phyloP scores from a whole-genome alignment of 495 filamentous ascomycete species.

The Penicillium ochrochloron region DNA sequence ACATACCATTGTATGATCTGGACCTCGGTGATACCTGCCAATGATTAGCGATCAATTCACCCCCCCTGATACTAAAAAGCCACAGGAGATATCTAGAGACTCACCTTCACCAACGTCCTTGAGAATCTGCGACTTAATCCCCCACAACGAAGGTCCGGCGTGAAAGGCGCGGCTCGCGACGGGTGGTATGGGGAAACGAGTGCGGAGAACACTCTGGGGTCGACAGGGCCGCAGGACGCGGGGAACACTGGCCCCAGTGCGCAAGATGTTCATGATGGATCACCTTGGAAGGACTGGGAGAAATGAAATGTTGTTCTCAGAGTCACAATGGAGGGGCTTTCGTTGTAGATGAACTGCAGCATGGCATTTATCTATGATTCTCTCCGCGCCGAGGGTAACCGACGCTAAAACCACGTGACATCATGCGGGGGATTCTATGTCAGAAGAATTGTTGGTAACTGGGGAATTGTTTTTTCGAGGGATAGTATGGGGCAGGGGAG shows the following conservation, averaged over 20 bases:
- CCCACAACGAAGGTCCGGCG: conserved; percentile 56
- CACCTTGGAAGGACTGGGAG: neutral
- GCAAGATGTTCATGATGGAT: conserved; percentile 43
- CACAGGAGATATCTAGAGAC: conserved; percentile 11
- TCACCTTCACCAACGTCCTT: conserved; percentile 97
- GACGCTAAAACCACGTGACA: conserved; percentile 42
- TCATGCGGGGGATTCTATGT: conserved; percentile 16
- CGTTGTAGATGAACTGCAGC: conserved; percentile 11
- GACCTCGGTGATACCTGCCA: conserved; percentile 89
- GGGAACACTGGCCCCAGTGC: conserved; percentile 34
- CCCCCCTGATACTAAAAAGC: neutral
- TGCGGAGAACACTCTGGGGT: conserved; percentile 38
- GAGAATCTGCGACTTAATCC: conserved; percentile 83
- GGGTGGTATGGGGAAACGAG: conserved; percentile 29
- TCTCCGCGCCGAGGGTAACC: conserved; percentile 49
- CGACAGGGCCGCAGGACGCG: conserved; percentile 33
- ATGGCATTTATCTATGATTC: conserved; percentile 29
- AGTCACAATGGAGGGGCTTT: conserved; percentile 2
- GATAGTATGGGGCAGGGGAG: neutral
- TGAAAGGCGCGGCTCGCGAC: conserved; percentile 60
- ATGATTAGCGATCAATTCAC: conserved; percentile 23
- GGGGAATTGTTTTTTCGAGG: neutral
- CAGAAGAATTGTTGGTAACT: neutral
- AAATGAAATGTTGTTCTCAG: conserved; percentile 10
- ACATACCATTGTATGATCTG: conserved; percentile 99